A percentile compares a stretch with the other conserved stretches of the same genome.
Evolutionary conservation across 73 alveolate genomes (phyloP).

Genomic region (Paramecium tetraurelia): DNA sequence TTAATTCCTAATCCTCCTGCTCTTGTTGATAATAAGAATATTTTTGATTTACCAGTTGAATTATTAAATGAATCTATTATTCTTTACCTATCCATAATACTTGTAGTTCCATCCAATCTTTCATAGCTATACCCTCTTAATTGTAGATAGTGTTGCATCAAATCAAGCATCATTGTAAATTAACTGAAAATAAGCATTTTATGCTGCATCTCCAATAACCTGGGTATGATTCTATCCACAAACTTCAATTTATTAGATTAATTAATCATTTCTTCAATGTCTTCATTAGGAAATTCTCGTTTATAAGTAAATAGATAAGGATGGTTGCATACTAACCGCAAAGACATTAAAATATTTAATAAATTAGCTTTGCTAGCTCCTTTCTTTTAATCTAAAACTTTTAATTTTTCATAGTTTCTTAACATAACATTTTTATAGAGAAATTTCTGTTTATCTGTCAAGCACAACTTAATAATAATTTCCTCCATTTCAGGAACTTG

Average conservation of each 20-base stretch:
- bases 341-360: constrained; percentile 86
- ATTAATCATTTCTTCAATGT: constrained; percentile 92
- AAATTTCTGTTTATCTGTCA: constrained; percentile 83
- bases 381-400: constrained; percentile 59
- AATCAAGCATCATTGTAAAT: constrained; percentile 97
- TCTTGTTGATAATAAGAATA: constrained; percentile 50
- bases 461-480: constrained; percentile 81
- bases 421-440: constrained; percentile 86
- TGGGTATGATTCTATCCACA: constrained; percentile 88
- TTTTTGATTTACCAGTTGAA: constrained; percentile 33
- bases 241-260: constrained; percentile 91
- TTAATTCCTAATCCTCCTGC: constrained; percentile 73
- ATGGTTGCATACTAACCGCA: constrained; percentile 96
- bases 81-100: constrained; percentile 53
- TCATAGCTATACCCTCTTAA: constrained; percentile 52
- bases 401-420: constrained; percentile 84
- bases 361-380: constrained; percentile 25
- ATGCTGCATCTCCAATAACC: constrained; percentile 80
- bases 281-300: constrained; percentile 85
- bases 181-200: constrained; percentile 95
- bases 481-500: constrained; percentile 94
- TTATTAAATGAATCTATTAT: constrained; percentile 50
- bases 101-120: constrained; percentile 60
- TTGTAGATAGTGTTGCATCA: constrained; percentile 69
- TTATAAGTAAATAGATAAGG: constrained; percentile 88